Percentiles rank a stretch among this genome's conserved stretches.
These are phyloP conservation scores for Chlorencoelia australis DNA, from an alignment of 2,329 filamentous ascomycete genomes.

Conservation along the genomic window DNA sequence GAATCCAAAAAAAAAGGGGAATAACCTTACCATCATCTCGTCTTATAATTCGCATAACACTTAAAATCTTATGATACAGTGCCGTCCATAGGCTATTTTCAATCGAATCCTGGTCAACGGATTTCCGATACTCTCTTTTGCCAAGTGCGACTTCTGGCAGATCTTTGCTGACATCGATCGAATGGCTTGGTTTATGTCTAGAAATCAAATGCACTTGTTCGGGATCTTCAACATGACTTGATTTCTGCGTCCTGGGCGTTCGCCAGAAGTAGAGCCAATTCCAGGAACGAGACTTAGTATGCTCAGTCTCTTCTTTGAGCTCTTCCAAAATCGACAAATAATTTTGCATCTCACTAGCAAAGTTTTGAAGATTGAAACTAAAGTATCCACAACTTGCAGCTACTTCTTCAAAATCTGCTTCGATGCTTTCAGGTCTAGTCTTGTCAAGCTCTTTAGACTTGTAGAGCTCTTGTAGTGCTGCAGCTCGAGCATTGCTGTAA, in stretches of 20 bases:
- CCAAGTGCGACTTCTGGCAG: constrained; percentile 13
- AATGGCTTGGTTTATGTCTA: constrained; percentile 15
- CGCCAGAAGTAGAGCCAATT: constrained; percentile 78
- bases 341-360: constrained; percentile 78
- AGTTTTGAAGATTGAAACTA: constrained; percentile 80
- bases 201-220: constrained; percentile 23
- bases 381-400: constrained; percentile 97
- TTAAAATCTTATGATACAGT: no score
- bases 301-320: constrained; percentile 60
- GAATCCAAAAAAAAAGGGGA: no score
- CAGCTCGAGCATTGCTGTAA: constrained; percentile 65
- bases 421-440: constrained; percentile 59
- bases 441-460: constrained; percentile 64
- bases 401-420: constrained; percentile 94
- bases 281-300: constrained; percentile 58
- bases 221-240: constrained; percentile 10
- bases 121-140: no score
- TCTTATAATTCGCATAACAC: constrained; percentile 44
- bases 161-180: constrained; percentile 17
- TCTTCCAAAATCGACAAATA: constrained; percentile 82
- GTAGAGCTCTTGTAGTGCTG: constrained; percentile 73
- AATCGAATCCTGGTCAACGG: no score
- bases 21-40: constrained; percentile 51
- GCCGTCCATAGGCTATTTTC: no score
- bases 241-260: constrained; percentile 22